These are phyloP conservation scores for Scalesia atractyloides DNA, from an alignment of 129 eudicot species.

Conservation along the genomic window DNA sequence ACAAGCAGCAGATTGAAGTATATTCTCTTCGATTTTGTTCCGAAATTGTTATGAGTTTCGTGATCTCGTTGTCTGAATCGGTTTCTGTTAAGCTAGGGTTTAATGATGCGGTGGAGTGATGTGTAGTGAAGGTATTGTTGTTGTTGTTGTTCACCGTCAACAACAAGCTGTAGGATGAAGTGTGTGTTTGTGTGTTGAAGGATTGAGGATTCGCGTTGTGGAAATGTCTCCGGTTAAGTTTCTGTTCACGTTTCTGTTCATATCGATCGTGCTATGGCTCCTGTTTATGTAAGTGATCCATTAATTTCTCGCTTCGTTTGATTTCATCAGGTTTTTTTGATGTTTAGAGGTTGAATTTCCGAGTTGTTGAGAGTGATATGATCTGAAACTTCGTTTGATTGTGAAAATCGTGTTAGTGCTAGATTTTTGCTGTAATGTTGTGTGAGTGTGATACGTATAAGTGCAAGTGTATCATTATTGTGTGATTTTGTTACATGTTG, in stretches of 20 bases:
- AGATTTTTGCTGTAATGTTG: background rate
- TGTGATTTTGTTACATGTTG: background rate
- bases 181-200: background rate
- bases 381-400: conserved; percentile 1
- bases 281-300: conserved; percentile 62
- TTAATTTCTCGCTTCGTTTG: background rate
- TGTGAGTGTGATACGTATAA: too few relatives aligned
- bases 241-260: conserved; percentile 71
- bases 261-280: conserved; percentile 83
- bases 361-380: conserved; percentile 9
- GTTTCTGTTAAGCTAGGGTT: too few relatives aligned
- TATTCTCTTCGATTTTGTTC: too few relatives aligned
- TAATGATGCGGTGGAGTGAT: too few relatives aligned
- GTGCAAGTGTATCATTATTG: background rate
- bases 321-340: conserved; percentile 15
- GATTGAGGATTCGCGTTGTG: conserved; percentile 23
- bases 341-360: conserved; percentile 25
- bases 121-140: too few relatives aligned
- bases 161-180: too few relatives aligned
- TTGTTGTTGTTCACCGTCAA: too few relatives aligned
- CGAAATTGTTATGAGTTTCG: too few relatives aligned
- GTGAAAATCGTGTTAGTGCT: background rate
- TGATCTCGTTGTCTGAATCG: too few relatives aligned
- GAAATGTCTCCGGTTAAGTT: conserved; percentile 79
- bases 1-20: too few relatives aligned